Evolutionary conservation across 768 basidiomycete species (phyloP).

Genomic region (Naganishia randhawae): DNA sequence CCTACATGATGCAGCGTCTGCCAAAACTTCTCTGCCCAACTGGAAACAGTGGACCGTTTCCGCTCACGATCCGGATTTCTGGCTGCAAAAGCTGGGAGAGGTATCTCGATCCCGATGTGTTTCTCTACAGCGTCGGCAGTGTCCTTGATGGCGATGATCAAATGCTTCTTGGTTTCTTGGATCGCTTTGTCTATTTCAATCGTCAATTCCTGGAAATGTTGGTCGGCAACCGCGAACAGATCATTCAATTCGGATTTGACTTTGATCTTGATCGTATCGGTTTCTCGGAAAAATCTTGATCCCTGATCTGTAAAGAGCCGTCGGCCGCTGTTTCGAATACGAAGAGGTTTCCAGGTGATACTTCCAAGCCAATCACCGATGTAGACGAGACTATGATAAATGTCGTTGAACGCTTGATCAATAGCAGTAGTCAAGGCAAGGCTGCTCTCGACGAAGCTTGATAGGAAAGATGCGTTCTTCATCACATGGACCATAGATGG

Average conservation of each 20-base stretch:
- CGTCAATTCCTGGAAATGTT: constrained; percentile 11
- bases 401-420: neutral
- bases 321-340: constrained; percentile 6
- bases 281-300: constrained; percentile 4
- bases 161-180: neutral
- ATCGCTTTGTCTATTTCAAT: constrained; percentile 13
- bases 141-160: neutral
- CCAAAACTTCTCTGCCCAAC: constrained; percentile 19
- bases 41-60: constrained; percentile 7
- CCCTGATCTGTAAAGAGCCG: neutral
- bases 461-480: neutral
- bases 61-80: constrained; percentile 1
- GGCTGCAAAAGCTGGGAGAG: neutral
- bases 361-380: too few relatives aligned
- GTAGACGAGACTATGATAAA: neutral
- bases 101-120: constrained; percentile 8
- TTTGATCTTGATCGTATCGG: constrained; percentile 9
- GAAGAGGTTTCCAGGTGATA: neutral
- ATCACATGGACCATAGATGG: neutral
- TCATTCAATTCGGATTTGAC: constrained; percentile 5
- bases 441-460: neutral
- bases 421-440: constrained; percentile 6
- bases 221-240: neutral
- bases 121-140: constrained; percentile 12
- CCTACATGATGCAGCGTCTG: constrained; percentile 19